Conservation (phyloP, 257 asterid species). For the Schizonepeta tenuifolia region DNA sequence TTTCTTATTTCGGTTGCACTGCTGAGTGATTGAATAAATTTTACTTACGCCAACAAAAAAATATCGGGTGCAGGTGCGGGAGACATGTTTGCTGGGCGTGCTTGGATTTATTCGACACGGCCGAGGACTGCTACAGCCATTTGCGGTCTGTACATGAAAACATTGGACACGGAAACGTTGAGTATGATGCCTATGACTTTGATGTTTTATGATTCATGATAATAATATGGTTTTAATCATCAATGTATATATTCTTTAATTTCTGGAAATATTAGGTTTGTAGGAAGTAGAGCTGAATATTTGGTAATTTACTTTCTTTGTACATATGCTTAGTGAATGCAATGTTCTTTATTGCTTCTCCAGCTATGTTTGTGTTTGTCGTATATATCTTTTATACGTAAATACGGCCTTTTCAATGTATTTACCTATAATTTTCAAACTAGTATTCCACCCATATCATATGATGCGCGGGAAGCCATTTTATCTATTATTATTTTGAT, state of each 20-base stretch:
- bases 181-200: constrained; percentile 14
- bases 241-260: neutral
- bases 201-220: neutral
- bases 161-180: neutral
- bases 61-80: constrained; percentile 80
- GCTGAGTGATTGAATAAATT: too few species aligned
- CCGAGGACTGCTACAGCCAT: constrained; percentile 74
- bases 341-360: neutral
- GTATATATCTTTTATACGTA: neutral
- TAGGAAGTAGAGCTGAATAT: constrained; percentile 6
- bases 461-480: too few species aligned
- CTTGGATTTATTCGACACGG: constrained; percentile 50
- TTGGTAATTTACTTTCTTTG: neutral
- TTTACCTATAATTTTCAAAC: too few species aligned
- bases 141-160: constrained; percentile 60
- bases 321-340: constrained; percentile 5
- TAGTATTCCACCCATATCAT: too few species aligned
- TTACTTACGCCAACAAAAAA: too few species aligned
- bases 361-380: neutral
- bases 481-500: too few species aligned
- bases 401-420: neutral
- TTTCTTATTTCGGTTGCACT: too few species aligned
- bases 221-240: neutral
- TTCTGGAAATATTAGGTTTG: neutral
- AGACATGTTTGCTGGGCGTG: constrained; percentile 89